Percentiles rank a stretch among this genome's conserved stretches.
Evolutionary conservation across 176 grass and related monocot genomes (phyloP).

Genomic region (Alopecurus myosuroides): DNA sequence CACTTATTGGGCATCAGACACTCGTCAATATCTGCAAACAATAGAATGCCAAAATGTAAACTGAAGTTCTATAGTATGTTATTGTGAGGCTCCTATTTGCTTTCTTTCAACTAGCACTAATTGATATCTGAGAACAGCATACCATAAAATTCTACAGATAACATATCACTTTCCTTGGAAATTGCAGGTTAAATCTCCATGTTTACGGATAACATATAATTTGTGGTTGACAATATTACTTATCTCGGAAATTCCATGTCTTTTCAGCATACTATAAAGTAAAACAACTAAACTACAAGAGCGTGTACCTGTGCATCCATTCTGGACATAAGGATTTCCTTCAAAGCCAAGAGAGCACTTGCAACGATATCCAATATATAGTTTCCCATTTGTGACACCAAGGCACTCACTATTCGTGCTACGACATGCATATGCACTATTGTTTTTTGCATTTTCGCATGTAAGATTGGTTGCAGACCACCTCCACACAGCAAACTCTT

Average conservation of each 20-base stretch:
- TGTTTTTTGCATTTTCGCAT: conserved; percentile 8
- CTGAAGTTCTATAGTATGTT: background rate
- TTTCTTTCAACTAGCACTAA: background rate
- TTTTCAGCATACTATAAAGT: background rate
- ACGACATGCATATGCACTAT: conserved; percentile 21
- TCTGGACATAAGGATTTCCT: conserved; percentile 44
- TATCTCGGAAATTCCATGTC: background rate
- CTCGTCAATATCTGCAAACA: conserved; percentile 41
- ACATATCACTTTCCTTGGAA: background rate
- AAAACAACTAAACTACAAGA: background rate
- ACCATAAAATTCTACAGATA: background rate
- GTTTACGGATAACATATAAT: background rate
- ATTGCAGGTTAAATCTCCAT: background rate
- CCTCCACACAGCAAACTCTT: conserved; percentile 24
- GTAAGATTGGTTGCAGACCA: conserved; percentile 19
- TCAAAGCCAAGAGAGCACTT: conserved; percentile 28
- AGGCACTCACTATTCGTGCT: conserved; percentile 28
- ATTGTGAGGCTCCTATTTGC: background rate
- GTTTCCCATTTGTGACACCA: conserved; percentile 6
- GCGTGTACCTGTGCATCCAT: conserved; percentile 36
- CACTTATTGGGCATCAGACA: conserved; percentile 19
- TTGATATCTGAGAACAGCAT: background rate
- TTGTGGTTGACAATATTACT: background rate
- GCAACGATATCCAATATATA: conserved; percentile 40
- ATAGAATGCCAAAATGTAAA: background rate